A percentile compares a stretch with the other conserved stretches of the same genome.
Evolutionary conservation across 2,329 filamentous ascomycete genomes (phyloP).

Genomic region (Ascosphaera acerosa): DNA sequence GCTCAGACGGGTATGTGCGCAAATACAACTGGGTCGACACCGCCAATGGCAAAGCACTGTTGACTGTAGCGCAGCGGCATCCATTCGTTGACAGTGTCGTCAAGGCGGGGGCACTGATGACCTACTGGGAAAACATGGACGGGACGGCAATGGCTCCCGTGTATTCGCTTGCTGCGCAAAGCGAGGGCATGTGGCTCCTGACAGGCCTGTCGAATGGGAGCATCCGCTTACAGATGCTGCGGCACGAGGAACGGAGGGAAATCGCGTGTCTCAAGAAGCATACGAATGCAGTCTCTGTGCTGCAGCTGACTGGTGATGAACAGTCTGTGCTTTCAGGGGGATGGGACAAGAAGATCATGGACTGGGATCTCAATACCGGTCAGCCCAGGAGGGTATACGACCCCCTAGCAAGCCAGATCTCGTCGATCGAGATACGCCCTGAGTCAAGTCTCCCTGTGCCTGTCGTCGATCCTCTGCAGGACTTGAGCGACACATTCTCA

Average conservation of each 20-base stretch:
- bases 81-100: slow-evolving; percentile 94
- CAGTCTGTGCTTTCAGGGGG: slow-evolving; percentile 69
- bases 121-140: slow-evolving; percentile 98
- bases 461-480: slow-evolving; percentile 7
- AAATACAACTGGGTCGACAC: slow-evolving; percentile 93
- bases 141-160: slow-evolving; percentile 52
- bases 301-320: slow-evolving; percentile 64
- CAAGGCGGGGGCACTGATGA: slow-evolving; percentile 81
- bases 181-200: slow-evolving; percentile 70
- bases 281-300: slow-evolving; percentile 71
- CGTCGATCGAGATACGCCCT: slow-evolving; percentile 63
- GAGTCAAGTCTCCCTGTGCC: slow-evolving; percentile 51
- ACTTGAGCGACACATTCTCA: slow-evolving; percentile 40
- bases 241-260: slow-evolving; percentile 81
- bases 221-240: slow-evolving; percentile 80
- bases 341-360: slow-evolving; percentile 85
- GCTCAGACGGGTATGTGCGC: slow-evolving; percentile 81
- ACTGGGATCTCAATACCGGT: slow-evolving; percentile 88
- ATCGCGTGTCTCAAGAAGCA: slow-evolving; percentile 63
- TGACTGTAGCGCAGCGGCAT: slow-evolving; percentile 87
- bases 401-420: slow-evolving; percentile 60
- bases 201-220: slow-evolving; percentile 73
- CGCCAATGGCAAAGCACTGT: slow-evolving; percentile 74
- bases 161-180: slow-evolving; percentile 80
- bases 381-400: slow-evolving; percentile 50